Percentiles rank a stretch among this genome's conserved stretches.
Evolutionary conservation across 2,329 filamentous ascomycete species (phyloP).

Genomic region (Pseudogymnoascus sp.): DNA sequence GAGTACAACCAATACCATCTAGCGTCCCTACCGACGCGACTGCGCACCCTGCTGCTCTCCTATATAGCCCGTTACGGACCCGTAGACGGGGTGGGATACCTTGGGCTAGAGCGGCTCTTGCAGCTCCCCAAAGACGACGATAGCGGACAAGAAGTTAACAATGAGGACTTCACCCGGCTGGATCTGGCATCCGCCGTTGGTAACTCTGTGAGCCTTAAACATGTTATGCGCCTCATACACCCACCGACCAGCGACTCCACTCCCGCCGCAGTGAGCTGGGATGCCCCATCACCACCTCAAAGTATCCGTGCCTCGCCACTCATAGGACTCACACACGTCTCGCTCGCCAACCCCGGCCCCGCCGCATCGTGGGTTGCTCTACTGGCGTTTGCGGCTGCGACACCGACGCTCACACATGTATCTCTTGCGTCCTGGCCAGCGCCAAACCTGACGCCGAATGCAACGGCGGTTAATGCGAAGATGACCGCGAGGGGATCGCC

Average conservation of each 20-base stretch:
- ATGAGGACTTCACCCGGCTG: slow-evolving; percentile 41
- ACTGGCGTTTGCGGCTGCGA: slow-evolving; percentile 42
- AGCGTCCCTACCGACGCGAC: slow-evolving; percentile 43
- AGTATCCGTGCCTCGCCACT: slow-evolving; percentile 26
- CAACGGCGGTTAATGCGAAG: slow-evolving; percentile 34
- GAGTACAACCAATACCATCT: slow-evolving; percentile 50
- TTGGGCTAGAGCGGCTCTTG: slow-evolving; percentile 43
- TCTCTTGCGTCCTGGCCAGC: slow-evolving; percentile 55
- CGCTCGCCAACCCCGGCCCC: slow-evolving; percentile 37
- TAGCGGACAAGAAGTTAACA: slow-evolving; percentile 23
- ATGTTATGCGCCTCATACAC: slow-evolving; percentile 43
- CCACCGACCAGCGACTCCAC: neutral
- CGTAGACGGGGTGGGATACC: slow-evolving; percentile 38
- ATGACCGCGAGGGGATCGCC: slow-evolving; percentile 36
- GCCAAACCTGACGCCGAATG: slow-evolving; percentile 48
- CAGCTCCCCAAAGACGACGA: slow-evolving; percentile 28
- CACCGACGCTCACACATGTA: slow-evolving; percentile 49
- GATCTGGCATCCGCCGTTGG: slow-evolving; percentile 47
- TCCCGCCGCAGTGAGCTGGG: slow-evolving; percentile 19
- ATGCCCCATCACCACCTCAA: slow-evolving; percentile 16
- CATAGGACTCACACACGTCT: slow-evolving; percentile 52
- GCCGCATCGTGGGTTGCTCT: slow-evolving; percentile 50
- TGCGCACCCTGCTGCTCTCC: slow-evolving; percentile 44
- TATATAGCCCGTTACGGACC: slow-evolving; percentile 38
- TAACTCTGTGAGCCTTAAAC: slow-evolving; percentile 41